These are phyloP conservation scores for Fraxinus americana DNA, from an alignment of 257 asterid species.

Conservation along the genomic window DNA sequence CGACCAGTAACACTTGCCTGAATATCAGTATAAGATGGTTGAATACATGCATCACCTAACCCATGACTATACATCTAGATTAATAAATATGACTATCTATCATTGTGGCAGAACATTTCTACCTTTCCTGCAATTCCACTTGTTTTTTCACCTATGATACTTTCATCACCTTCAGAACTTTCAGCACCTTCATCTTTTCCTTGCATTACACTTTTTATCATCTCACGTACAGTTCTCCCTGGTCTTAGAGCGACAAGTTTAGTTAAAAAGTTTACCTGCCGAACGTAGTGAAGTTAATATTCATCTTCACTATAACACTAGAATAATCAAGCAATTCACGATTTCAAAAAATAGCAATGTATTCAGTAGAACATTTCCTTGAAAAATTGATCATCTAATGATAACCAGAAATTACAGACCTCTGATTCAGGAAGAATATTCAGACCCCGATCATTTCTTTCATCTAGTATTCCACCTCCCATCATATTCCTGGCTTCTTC, in stretches of 20 bases:
- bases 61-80: constrained; percentile 6
- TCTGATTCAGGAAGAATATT: constrained; percentile 89
- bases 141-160: constrained; percentile 28
- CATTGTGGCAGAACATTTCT: constrained; percentile 26
- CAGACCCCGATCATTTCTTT: constrained; percentile 92
- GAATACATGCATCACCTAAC: constrained; percentile 25
- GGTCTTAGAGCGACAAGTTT: constrained; percentile 85
- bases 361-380: constrained; percentile 3
- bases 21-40: constrained; percentile 38
- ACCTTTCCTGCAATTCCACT: constrained; percentile 81
- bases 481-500: constrained; percentile 98
- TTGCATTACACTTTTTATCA: constrained; percentile 87
- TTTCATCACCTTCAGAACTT: constrained; percentile 41
- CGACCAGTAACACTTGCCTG: constrained; percentile 84
- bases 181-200: constrained; percentile 88
- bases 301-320: neutral
- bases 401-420: constrained; percentile 45
- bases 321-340: neutral
- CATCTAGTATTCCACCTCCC: constrained; percentile 98
- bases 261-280: constrained; percentile 86
- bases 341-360: neutral
- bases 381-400: neutral
- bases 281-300: constrained; percentile 22
- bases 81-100: neutral
- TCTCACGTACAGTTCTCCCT: constrained; percentile 76